Conservation (phyloP, 441 rosid species). For the Corymbia calophylla region DNA sequence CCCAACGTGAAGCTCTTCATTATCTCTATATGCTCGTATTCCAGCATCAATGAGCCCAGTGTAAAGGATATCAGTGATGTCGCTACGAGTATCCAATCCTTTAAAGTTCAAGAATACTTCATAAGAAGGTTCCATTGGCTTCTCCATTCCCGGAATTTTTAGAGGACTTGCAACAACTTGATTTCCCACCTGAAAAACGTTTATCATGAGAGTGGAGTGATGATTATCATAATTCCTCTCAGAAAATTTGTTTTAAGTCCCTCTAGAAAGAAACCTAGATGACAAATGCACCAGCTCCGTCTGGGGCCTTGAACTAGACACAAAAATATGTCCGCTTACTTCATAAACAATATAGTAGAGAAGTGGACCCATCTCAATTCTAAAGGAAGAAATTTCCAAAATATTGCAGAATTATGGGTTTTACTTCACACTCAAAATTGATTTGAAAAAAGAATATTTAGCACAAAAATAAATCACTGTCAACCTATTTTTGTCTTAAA, state of each 20-base stretch:
- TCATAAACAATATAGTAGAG: not conserved
- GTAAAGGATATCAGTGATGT: not conserved
- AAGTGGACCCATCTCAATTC: not conserved
- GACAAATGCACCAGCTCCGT: not conserved
- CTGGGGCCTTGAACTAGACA: not conserved
- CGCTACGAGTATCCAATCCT: accelerated
- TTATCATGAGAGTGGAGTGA: not conserved
- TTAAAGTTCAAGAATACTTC: not conserved
- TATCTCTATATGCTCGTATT: not conserved
- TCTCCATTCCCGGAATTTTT: not conserved
- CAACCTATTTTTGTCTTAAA: no score
- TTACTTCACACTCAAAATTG: not conserved
- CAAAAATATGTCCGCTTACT: not conserved
- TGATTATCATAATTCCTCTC: not conserved
- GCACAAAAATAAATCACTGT: no score
- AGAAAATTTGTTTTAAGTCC: not conserved
- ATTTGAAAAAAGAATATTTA: not conserved
- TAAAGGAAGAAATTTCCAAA: not conserved
- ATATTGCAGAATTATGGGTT: not conserved
- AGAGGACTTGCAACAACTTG: not conserved
- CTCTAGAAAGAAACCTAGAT: not conserved
- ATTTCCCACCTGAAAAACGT: not conserved
- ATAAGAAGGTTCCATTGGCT: accelerated
- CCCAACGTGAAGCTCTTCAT: not conserved
- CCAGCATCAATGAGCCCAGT: accelerated